A percentile compares a stretch with the other conserved stretches of the same genome.
Conservation (phyloP, 208 protist genomes). For the Leishmania gerbilli region DNA sequence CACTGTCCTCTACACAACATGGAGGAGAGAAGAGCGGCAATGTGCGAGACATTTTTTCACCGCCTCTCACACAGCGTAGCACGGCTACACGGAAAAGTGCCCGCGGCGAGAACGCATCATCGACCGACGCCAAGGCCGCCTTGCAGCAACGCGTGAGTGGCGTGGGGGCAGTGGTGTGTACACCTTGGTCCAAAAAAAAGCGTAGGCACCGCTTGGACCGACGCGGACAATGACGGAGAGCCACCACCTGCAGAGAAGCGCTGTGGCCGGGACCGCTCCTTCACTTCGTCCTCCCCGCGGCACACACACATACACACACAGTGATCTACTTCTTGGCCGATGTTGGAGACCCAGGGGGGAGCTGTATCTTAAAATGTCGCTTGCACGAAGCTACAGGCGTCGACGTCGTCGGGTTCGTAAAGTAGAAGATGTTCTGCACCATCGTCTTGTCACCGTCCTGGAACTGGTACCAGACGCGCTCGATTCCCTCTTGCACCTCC, state of each 20-base stretch:
- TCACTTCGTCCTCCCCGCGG: background rate
- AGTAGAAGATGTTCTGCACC: conserved; percentile 45
- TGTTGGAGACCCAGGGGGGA: conserved; percentile 18
- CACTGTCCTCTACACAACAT: background rate
- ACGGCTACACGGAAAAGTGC: background rate
- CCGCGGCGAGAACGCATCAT: background rate
- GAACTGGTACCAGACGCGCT: conserved; percentile 50
- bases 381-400: conserved; percentile 36
- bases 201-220: background rate
- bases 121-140: background rate
- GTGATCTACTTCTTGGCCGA: background rate
- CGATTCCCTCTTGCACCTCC: conserved; percentile 32
- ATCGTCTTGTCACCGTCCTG: conserved; percentile 38
- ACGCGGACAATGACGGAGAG: background rate
- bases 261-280: background rate
- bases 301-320: background rate
- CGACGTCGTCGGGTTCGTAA: conserved; percentile 9
- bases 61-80: background rate
- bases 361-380: conserved; percentile 32
- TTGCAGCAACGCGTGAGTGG: background rate
- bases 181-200: background rate
- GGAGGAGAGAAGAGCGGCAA: background rate
- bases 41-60: background rate
- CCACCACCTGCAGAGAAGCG: background rate
- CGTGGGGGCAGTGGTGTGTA: background rate